phyloP scores from a whole-genome alignment of 805 yeast species.

The Jamesozyma lodderae region DNA sequence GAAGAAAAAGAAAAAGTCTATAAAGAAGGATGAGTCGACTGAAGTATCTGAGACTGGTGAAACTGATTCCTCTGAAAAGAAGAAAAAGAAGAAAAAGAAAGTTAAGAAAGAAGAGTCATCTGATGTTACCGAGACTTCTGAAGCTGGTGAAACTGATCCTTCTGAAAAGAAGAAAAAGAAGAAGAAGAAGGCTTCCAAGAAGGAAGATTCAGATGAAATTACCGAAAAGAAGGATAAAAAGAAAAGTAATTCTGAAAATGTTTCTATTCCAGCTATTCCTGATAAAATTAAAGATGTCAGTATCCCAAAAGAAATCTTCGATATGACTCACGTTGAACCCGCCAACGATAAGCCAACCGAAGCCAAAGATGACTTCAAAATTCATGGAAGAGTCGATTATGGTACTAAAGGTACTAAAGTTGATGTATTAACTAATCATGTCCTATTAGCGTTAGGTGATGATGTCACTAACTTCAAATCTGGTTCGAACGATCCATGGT shows the following conservation, averaged over 20 bases:
- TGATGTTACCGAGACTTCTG: too few species aligned
- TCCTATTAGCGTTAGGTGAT: slow-evolving; percentile 11
- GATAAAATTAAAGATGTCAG: too few species aligned
- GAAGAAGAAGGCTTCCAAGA: background rate
- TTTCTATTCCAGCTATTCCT: background rate
- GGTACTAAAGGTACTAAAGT: slow-evolving; percentile 20
- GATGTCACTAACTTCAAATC: slow-evolving; percentile 7
- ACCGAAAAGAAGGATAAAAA: background rate
- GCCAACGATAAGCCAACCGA: slow-evolving; percentile 5
- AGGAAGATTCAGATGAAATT: background rate
- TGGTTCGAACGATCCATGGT: slow-evolving; percentile 12
- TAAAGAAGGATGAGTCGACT: background rate
- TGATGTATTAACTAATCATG: slow-evolving; percentile 18
- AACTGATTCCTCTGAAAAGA: background rate
- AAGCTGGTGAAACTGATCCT: background rate
- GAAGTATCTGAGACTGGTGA: background rate
- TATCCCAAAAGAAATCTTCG: slow-evolving; percentile 6
- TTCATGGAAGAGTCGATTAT: slow-evolving; percentile 14
- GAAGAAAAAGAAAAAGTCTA: background rate
- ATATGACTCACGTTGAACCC: slow-evolving; percentile 6
- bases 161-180: background rate
- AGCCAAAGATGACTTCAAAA: slow-evolving; percentile 4
- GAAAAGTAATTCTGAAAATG: background rate
- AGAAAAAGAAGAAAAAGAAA: background rate
- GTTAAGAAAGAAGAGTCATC: too few species aligned